A percentile compares a stretch with the other conserved stretches of the same genome.
phyloP scores from a whole-genome alignment of 371 early-diverging fungal species.

The Mucor circinelloides region DNA sequence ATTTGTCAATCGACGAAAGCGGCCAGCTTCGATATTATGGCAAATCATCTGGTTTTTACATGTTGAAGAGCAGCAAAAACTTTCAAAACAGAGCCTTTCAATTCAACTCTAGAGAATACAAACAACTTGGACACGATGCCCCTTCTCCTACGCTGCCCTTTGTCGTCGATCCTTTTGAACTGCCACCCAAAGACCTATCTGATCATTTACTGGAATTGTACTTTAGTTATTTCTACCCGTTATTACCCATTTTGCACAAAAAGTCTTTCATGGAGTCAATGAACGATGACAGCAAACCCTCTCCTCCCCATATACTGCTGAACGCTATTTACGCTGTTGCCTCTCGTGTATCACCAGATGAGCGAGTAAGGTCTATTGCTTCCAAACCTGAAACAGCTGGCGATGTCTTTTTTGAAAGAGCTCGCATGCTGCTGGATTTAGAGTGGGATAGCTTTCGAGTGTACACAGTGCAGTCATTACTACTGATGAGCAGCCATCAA shows the following conservation, averaged over 20 bases:
- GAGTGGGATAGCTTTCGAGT: conserved; percentile 48
- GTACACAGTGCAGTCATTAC: conserved; percentile 44
- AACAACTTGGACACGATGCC: conserved; percentile 4
- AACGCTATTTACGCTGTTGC: conserved; percentile 52
- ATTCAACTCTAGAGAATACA: conserved; percentile 30
- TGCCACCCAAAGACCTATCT: conserved; percentile 65
- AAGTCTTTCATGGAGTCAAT: conserved; percentile 59
- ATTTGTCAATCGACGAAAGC: conserved; percentile 45
- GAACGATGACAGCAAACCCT: conserved; percentile 15
- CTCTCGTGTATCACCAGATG: conserved; percentile 46
- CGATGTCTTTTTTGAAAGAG: conserved; percentile 50
- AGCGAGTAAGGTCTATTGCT: conserved; percentile 38
- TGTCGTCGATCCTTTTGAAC: conserved; percentile 41
- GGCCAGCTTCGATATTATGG: conserved; percentile 53
- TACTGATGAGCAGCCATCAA: conserved; percentile 52
- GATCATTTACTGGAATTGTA: conserved; percentile 69
- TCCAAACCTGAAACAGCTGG: conserved; percentile 47
- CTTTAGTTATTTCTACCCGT: conserved; percentile 68
- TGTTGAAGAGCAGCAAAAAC: conserved; percentile 42
- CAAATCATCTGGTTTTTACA: conserved; percentile 52
- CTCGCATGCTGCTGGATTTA: conserved; percentile 39
- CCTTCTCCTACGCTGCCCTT: conserved; percentile 4
- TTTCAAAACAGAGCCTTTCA: conserved; percentile 39
- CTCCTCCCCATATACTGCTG: conserved; percentile 56
- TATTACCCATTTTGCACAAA: conserved; percentile 71